Percentiles rank a stretch among this genome's conserved stretches.
Conservation (phyloP, 2,329 filamentous ascomycete species). For the Sclerotinia nivalis region DNA sequence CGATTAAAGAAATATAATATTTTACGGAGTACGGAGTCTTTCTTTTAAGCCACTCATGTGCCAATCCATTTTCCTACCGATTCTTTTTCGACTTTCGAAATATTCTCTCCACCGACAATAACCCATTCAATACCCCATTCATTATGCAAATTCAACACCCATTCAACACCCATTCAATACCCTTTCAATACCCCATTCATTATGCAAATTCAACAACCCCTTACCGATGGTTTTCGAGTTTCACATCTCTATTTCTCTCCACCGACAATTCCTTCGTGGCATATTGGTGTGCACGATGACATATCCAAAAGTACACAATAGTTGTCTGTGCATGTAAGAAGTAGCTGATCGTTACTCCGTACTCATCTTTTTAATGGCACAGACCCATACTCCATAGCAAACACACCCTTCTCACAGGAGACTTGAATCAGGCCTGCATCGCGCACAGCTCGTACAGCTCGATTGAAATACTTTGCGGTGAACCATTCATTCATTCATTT, state of each 20-base stretch:
- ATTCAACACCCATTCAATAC: neutral
- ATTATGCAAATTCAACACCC: neutral
- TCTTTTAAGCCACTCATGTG: neutral
- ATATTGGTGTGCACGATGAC: conserved; percentile 13
- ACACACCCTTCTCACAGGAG: neutral
- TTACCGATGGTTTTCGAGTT: neutral
- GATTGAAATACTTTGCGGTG: neutral
- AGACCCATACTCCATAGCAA: neutral
- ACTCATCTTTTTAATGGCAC: neutral
- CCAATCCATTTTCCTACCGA: conserved; percentile 1
- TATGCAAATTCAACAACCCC: no score
- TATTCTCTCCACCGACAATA: conserved; percentile 10
- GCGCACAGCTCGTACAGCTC: neutral
- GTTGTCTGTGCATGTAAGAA: neutral
- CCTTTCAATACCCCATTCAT: neutral
- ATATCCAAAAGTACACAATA: neutral
- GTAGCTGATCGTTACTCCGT: neutral
- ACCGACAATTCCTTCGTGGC: conserved; percentile 20
- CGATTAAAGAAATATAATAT: neutral
- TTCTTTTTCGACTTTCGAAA: conserved; percentile 1
- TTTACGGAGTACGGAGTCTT: neutral
- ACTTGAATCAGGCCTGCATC: neutral
- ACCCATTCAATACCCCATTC: neutral
- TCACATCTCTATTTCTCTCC: neutral
- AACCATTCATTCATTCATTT: neutral